Conservation (phyloP, 306 rosid species). For the Medicago arabica region DNA sequence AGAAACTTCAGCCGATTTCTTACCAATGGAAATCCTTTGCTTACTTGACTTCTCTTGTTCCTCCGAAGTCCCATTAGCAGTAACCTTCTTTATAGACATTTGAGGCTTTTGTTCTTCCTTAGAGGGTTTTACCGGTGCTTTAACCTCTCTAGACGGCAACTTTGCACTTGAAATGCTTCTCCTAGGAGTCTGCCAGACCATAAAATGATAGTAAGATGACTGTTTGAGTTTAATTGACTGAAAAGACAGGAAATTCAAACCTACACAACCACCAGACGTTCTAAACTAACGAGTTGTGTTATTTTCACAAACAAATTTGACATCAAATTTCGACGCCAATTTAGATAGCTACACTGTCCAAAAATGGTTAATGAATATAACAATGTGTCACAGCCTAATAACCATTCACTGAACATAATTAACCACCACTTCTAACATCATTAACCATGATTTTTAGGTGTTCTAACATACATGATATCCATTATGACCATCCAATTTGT, state of each 20-base stretch:
- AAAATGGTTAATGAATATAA: neutral
- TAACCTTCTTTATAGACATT: conserved; percentile 57
- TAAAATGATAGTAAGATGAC: conserved; percentile 13
- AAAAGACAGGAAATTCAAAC: conserved; percentile 22
- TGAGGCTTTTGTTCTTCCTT: conserved; percentile 74
- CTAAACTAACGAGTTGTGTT: conserved; percentile 1
- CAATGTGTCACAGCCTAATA: neutral
- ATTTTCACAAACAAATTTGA: neutral
- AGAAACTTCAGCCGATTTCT: conserved; percentile 66
- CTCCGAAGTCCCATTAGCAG: conserved; percentile 59
- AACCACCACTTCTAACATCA: neutral
- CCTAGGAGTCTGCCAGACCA: conserved; percentile 71
- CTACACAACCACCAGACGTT: conserved; percentile 23
- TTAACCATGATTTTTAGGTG: neutral
- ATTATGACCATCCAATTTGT: neutral
- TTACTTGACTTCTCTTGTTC: conserved; percentile 67
- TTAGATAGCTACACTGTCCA: neutral
- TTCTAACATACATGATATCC: neutral
- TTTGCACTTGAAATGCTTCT: conserved; percentile 66
- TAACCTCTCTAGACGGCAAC: conserved; percentile 67
- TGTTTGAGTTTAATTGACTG: conserved; percentile 28
- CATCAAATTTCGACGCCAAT: neutral
- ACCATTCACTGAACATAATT: neutral
- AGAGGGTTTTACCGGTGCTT: conserved; percentile 50
- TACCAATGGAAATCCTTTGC: conserved; percentile 64